phyloP scores from a whole-genome alignment of 345 rosid species.

The Citrus trifoliata region DNA sequence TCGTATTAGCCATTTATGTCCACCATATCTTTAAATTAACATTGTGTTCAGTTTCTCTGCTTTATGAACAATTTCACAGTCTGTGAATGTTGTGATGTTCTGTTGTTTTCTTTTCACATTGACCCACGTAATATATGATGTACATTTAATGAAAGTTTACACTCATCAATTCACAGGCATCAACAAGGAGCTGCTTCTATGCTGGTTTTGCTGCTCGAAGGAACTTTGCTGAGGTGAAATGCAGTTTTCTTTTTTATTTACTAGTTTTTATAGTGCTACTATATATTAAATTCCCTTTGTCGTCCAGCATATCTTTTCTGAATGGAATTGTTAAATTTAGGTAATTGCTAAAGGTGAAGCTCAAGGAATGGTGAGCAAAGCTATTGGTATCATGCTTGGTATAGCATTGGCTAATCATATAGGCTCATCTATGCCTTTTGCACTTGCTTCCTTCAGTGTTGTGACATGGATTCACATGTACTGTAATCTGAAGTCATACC shows the following conservation, averaged over 20 bases:
- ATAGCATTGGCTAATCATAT: conserved; percentile 72
- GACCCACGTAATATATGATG: conserved; percentile 1
- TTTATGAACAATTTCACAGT: not conserved
- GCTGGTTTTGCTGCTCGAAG: conserved; percentile 99
- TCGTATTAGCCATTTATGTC: not conserved
- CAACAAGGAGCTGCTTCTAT: conserved; percentile 91
- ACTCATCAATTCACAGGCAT: conserved; percentile 49
- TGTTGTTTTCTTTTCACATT: not conserved
- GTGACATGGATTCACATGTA: conserved; percentile 92
- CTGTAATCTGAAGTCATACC: conserved; percentile 93
- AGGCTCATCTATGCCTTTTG: conserved; percentile 75
- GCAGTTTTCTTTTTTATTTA: conserved; percentile 10
- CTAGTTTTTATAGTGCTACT: not conserved
- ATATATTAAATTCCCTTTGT: not conserved
- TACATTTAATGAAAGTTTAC: conserved; percentile 20
- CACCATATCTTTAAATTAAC: not conserved
- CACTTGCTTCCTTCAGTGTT: conserved; percentile 74
- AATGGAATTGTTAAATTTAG: conserved; percentile 35
- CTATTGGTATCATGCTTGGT: conserved; percentile 77
- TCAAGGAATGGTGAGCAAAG: conserved; percentile 99
- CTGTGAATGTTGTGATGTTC: not conserved
- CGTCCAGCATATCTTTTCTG: not conserved
- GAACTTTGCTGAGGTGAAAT: conserved; percentile 93
- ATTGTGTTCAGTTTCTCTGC: not conserved
- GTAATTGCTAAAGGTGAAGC: conserved; percentile 99